Base-by-base conservation (phyloP, 306 rosid genomes). In the Oxytropis ochrocephala region DNA sequence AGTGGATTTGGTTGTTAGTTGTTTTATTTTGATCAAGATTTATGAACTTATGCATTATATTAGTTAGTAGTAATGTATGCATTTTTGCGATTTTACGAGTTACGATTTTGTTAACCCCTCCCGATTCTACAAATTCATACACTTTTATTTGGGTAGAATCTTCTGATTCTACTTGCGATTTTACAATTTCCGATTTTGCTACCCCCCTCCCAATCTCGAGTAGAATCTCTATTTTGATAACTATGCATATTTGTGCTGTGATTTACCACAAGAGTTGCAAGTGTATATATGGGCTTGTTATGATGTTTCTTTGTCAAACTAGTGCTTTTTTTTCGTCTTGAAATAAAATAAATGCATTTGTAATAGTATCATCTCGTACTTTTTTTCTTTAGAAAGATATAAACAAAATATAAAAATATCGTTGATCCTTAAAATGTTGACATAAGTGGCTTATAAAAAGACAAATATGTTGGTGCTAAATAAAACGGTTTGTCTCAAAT, bases 251-350 rank as follows among this genome's bases (percentile, higher is more conserved):
- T 18, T 47, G 13, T 48, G 14, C 9, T 29, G 36, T 44, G 9
- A 14, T 64, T 75, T 47, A 38, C 78, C 67, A 50, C 52, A 70
- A 61, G 19, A 73, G 62, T 38, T 63, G 17, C 51, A 52, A 61
- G 52, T 67, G 55, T 59, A 38, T 73, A 59, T 32, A 36, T 70
- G 42, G 43, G 27, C 17, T 75, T 72, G 60, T 18, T 44, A 42
- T 70, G 50, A 48, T 36, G 35, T 47, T 54, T 75, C 60, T 32
- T 39, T 36, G 19, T 77, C 29, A 35, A 64, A 11, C 32, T 70
- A 43, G 38, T 56, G 35, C 30, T 36, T 76, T 17, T 24, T 41
- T 24, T 7, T 21, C 39, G 21, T 44, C 54, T 61, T 71, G 10
- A 53, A 44, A 36, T 53, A 67, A 63, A 43, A 43, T 53, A 53